A percentile compares a stretch with the other conserved stretches of the same genome.
Conservation (phyloP, 306 rosid species). For the Sindora glabra region DNA sequence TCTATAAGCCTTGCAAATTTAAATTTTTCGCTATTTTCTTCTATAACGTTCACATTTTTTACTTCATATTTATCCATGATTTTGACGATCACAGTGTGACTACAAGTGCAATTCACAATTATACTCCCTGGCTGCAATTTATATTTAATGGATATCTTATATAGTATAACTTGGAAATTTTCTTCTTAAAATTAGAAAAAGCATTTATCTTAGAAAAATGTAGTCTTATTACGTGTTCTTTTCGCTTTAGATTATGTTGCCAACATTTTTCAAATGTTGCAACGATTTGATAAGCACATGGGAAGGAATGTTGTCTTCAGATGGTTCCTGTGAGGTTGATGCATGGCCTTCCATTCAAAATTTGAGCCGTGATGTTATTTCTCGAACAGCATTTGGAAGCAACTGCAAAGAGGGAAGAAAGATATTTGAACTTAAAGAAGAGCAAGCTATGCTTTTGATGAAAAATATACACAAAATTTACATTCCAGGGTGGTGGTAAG, state of each 20-base stretch:
- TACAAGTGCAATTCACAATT: too few species aligned
- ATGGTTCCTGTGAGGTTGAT: neutral
- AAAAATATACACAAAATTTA: neutral
- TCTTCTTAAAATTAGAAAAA: too few species aligned
- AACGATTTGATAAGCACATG: slow-evolving; percentile 17
- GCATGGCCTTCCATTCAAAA: neutral
- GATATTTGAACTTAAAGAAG: slow-evolving; percentile 15
- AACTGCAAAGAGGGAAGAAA: slow-evolving; percentile 15
- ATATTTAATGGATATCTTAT: too few species aligned
- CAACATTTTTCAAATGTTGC: slow-evolving; percentile 13
- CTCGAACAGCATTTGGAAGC: slow-evolving; percentile 8
- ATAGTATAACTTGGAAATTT: too few species aligned
- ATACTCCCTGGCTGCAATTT: too few species aligned
- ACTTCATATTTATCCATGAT: too few species aligned
- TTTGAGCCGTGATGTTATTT: neutral
- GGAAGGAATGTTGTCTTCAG: slow-evolving; percentile 5
- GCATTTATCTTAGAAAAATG: too few species aligned
- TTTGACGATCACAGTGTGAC: too few species aligned
- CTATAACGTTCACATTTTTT: too few species aligned
- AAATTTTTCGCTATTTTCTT: too few species aligned
- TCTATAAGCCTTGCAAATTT: too few species aligned
- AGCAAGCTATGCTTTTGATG: neutral
- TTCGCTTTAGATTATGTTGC: slow-evolving; percentile 9
- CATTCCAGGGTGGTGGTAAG: neutral
- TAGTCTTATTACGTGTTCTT: neutral